Conservation (phyloP, 1,284 basidiomycete genomes). For the Melampsora americana region DNA sequence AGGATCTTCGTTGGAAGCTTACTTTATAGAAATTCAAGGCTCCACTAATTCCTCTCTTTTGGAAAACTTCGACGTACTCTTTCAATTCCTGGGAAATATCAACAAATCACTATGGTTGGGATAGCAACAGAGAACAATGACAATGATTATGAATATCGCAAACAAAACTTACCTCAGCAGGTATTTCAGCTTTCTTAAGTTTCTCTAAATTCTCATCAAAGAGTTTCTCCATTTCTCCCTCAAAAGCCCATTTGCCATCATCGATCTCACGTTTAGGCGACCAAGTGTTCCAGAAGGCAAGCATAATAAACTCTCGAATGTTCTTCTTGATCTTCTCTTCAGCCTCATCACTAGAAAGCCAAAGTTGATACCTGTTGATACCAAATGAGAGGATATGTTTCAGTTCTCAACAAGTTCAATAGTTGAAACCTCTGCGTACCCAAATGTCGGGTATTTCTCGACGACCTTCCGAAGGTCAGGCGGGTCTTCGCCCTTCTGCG, state of each 20-base stretch:
- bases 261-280: background rate
- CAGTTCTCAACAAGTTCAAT: too few relatives aligned
- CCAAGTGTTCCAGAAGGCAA: background rate
- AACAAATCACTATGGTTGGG: background rate
- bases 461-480: conserved; percentile 1
- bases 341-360: background rate
- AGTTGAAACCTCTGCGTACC: background rate
- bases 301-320: background rate
- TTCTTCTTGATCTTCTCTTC: conserved; percentile 6
- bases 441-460: background rate
- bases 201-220: conserved; percentile 3
- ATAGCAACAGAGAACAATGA: background rate
- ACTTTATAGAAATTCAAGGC: background rate
- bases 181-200: conserved; percentile 1
- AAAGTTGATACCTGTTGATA: background rate
- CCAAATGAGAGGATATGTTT: background rate
- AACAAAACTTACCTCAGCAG: background rate
- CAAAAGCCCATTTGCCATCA: background rate
- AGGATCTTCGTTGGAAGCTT: background rate
- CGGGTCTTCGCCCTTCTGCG: background rate
- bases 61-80: conserved; percentile 2
- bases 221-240: background rate
- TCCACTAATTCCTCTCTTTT: background rate
- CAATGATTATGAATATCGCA: too few relatives aligned
- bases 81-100: background rate